Evolutionary conservation across 257 asterid genomes (phyloP).

Genomic region (Solanum gandarillasii): DNA sequence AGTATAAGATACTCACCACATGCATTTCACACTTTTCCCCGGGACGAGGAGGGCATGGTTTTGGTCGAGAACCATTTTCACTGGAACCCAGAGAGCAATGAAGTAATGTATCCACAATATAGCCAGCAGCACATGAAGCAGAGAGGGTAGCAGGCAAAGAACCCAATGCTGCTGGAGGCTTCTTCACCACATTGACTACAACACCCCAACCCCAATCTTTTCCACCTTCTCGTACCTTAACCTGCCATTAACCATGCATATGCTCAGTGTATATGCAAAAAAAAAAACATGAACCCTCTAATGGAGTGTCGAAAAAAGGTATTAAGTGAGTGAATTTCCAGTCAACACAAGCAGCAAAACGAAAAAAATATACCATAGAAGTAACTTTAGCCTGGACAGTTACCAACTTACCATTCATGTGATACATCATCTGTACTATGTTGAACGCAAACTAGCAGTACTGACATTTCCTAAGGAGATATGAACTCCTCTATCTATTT

Average conservation of each 20-base stretch:
- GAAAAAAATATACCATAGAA: neutral
- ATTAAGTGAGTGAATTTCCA: neutral
- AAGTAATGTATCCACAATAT: slow-evolving; percentile 81
- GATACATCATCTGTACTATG: neutral
- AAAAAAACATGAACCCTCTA: neutral
- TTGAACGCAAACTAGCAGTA: neutral
- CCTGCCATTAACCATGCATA: slow-evolving; percentile 29
- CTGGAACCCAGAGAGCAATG: slow-evolving; percentile 67
- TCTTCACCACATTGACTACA: slow-evolving; percentile 88
- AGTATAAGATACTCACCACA: slow-evolving; percentile 39
- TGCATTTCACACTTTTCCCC: slow-evolving; percentile 99
- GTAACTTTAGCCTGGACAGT: neutral
- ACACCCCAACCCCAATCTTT: slow-evolving; percentile 99
- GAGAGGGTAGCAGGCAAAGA: slow-evolving; percentile 84
- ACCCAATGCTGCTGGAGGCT: slow-evolving; percentile 44
- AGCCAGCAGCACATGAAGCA: slow-evolving; percentile 68
- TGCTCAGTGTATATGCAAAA: neutral
- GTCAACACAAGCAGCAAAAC: neutral
- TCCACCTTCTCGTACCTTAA: slow-evolving; percentile 83
- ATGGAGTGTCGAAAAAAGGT: neutral
- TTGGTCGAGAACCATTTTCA: slow-evolving; percentile 74
- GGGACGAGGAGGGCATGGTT: slow-evolving; percentile 82
- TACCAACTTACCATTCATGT: neutral
- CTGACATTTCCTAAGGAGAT: neutral
- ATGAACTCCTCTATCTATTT: neutral